Evolutionary conservation across 2,329 filamentous ascomycete species (phyloP), one percentile per base, ranked within the genome.

Genomic region (Colletotrichum ledebouriae): DNA sequence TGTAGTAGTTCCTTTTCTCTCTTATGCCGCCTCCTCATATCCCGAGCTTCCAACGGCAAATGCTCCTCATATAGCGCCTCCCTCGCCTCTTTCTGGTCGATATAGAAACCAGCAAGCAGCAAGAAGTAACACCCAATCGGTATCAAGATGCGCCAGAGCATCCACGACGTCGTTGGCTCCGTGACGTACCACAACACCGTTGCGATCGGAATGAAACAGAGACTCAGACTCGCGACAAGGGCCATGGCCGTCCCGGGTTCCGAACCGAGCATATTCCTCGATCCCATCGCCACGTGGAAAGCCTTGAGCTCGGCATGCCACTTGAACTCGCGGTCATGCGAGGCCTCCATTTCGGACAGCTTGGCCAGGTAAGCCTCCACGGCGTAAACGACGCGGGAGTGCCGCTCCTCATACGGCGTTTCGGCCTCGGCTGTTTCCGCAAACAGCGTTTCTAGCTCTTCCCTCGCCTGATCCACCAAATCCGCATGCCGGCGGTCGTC

Each of bases 271-370:
- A 52, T 33, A 5, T 55, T 52, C 15, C 61, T 47, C 5, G 63
- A 47, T 22, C 56, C 50, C 61, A 65, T 68, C 10, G 37, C 42
- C 0, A 59, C 42, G 39, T 56, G 47, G 25, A 65, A 68, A 5
- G 55, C 56, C 25, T 59, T 56, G 3, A 68, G 47, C 49, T 68
- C 61, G 0, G 50, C 41, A 10, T 68, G 63, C 65, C 65, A 68
- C 42, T 56, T 59, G 34, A 68, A 68, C 42, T 68, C 65, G n/a
- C 42, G 42, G 10, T 59, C 61, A 50, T 68, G 65, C n/a, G 55
- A 22, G 11, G 65, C 63, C 17, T 60, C 57, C 61, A 68, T 55
- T 12, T 68, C 65, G 1, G 34, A 46, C 3, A 68, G 25, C 5
- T 61, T 55, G 2, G 56, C 46, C 7, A 65, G 61, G n/a, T 68